Evolutionary conservation across 768 basidiomycete genomes (phyloP).

Genomic region (Strobilomyces dryophilus): DNA sequence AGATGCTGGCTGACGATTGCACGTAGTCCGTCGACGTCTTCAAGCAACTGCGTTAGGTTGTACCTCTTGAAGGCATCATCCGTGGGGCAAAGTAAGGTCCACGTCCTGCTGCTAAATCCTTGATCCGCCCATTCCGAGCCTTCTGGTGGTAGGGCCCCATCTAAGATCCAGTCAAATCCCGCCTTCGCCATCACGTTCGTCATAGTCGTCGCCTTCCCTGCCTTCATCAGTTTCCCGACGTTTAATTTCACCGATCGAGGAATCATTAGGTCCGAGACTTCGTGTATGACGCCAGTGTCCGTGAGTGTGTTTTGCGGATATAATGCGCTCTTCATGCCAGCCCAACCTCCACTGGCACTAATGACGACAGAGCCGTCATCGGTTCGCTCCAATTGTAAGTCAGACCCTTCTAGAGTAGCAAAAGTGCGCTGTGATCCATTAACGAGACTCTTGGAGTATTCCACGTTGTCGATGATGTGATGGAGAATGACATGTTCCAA

Average conservation of each 20-base stretch:
- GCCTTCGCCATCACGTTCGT: conserved; percentile 75
- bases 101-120: conserved; percentile 50
- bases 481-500: conserved; percentile 83
- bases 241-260: conserved; percentile 85
- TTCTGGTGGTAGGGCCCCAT: conserved; percentile 76
- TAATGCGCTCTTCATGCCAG: conserved; percentile 59
- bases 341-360: conserved; percentile 75
- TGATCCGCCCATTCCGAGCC: conserved; percentile 60
- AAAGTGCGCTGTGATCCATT: conserved; percentile 71
- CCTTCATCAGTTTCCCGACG: conserved; percentile 84
- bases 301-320: conserved; percentile 70
- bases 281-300: conserved; percentile 86
- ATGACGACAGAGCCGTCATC: conserved; percentile 45
- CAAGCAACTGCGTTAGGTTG: conserved; percentile 74
- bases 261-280: conserved; percentile 78
- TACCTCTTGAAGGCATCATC: conserved; percentile 88
- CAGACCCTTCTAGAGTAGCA: conserved; percentile 80
- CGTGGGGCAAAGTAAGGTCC: conserved; percentile 88
- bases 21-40: conserved; percentile 48
- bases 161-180: conserved; percentile 86
- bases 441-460: conserved; percentile 61
- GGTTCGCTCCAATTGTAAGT: conserved; percentile 66
- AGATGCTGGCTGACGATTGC: conserved; percentile 74
- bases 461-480: conserved; percentile 72
- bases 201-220: conserved; percentile 90